Base-by-base conservation (phyloP, 352 stramenopile genomes). In the Elongisporangium anandrum region DNA sequence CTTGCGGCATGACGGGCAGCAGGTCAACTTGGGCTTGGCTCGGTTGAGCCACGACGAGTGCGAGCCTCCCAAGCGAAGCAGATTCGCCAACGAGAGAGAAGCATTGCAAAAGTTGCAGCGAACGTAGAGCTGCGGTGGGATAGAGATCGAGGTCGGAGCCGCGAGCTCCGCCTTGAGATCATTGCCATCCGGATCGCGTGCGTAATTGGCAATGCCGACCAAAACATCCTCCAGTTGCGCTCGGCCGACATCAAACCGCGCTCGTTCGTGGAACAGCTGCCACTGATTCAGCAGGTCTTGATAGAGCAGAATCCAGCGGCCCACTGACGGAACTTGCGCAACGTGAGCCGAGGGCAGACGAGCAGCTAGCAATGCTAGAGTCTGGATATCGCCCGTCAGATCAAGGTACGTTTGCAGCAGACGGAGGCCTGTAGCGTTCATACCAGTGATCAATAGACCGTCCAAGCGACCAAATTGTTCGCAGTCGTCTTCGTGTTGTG, bases 61-160 rank as follows among this genome's bases (percentile, higher is more conserved):
- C 4, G 87, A 96, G n/a, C 94, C 88, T 50, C 96, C 88, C 26
- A 95, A 77, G 5, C 88, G 80, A 34, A 96, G 66, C 8, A 98
- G 67, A 63, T 88, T 88, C 26, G 87, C 88, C 16, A 98, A 80
- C 19, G 95, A 93, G 19, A 97, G 70, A 50, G 87, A 94, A 15
- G 84, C 73, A 57, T 95, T 96, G 73, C 95, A 98, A 63, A 94
- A 98, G 61, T 98, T 98, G 65, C 95, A 98, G 7, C 95, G 84
- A 23, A 96, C 93, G 73, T 95, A 97, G 12, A 98, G 67, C 61
- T 97, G 90, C n/a, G 90, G 87, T 4, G 84, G 70, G 0, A 92
- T 64, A 0, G 72, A 81, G 10, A 90, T 76, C 50, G 75, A 72
- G 19, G 85, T 75, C 1, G 81, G 72, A 3, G 74, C 59, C 13